A percentile compares a stretch with the other conserved stretches of the same genome.
phyloP scores from a whole-genome alignment of 163 green algal species.

The Volvox carteri region DNA sequence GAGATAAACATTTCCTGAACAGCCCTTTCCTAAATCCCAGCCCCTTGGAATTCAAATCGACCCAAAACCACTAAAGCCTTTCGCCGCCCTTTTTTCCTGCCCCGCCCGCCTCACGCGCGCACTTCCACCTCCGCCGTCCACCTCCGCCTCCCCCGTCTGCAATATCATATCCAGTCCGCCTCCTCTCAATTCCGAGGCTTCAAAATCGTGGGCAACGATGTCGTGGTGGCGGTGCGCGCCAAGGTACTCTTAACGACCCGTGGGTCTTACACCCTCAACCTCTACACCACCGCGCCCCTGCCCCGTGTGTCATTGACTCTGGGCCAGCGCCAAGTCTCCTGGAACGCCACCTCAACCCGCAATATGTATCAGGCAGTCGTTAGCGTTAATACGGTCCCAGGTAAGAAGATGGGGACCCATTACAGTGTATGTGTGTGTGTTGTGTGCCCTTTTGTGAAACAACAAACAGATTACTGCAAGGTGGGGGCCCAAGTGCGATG shows the following conservation, averaged over 20 bases:
- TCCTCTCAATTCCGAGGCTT: neutral
- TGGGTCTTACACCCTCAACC: conserved; percentile 7
- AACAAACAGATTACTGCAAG: no score
- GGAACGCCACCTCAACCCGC: neutral
- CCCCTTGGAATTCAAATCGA: no score
- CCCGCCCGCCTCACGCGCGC: neutral
- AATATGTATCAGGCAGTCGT: neutral
- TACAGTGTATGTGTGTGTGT: no score
- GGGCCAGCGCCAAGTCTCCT: conserved; percentile 20
- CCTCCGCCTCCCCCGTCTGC: neutral
- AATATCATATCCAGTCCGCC: neutral
- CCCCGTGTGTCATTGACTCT: neutral
- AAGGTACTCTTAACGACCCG: neutral
- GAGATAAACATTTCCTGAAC: no score
- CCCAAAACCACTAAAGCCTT: no score
- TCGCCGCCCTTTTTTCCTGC: neutral
- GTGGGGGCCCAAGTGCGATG: no score
- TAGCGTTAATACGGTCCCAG: neutral
- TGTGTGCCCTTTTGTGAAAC: no score
- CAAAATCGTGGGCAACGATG: conserved; percentile 12
- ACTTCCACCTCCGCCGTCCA: neutral
- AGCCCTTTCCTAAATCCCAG: no score
- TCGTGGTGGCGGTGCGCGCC: neutral
- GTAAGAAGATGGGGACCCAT: no score
- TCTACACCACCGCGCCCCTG: neutral